Evolutionary conservation across 257 asterid genomes (phyloP), one percentile per base, ranked within the genome.

Genomic region (Nicotiana obtusifolia): DNA sequence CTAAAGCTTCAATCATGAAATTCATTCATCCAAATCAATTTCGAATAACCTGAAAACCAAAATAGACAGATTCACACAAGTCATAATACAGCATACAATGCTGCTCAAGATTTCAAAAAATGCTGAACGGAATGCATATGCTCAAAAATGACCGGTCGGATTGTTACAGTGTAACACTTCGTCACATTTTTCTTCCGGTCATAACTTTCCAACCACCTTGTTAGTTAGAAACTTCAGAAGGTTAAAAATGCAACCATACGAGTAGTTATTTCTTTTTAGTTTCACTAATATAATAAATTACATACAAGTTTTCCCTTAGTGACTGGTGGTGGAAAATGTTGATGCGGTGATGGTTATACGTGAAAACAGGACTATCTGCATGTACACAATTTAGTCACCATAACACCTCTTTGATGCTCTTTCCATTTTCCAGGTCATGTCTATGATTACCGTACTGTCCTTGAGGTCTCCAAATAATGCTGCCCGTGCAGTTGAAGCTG

Each of bases 391-490:
- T 22, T 71, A 20, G 78, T 52, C 35, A 71, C 78, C 15, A 11
- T 37, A 33, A 44, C 14, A 71, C 35, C 60, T 71, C 35, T 41
- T 69, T 20, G 60, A 30, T 71, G 30, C 78, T 71, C 60, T 61
- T 56, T 66, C 47, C 76, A 57, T 64, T 65, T 14, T 78, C 79
- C 91, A 95, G 99, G 87, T 95, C 66, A 92, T 94, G 98, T 86
- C 87, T 59, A 83, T 89, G 64, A 90, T 96, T 80, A 88, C 91
- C 65, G 87, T 88, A 81, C 93, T 96, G 30, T 91, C 92, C 81
- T 89, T 96, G 87, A 91, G 99, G 83, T 88, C 98, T 83, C 94
- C 98, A 0, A 95, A 90, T 64, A 91, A 92, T 76, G 97, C 98
- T 77, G 90, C 94, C 28, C 87, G 83, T 77, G 99, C 98, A 10